Evolutionary conservation across 495 filamentous ascomycete species (phyloP).

Genomic region (Penicillium canariense): DNA sequence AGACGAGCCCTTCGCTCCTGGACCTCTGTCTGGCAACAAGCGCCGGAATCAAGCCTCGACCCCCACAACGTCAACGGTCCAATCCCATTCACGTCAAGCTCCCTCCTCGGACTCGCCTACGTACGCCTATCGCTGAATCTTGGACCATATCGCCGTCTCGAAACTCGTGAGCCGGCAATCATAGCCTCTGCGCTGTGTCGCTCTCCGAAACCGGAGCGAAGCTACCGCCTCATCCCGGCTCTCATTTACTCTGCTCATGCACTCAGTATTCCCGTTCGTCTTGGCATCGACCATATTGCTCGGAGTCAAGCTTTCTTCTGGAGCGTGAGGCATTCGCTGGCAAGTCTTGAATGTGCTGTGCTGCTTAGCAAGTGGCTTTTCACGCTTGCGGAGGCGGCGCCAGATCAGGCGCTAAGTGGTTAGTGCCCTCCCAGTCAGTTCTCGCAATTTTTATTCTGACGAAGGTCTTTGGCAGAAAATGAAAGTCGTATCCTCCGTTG

Average conservation of each 20-base stretch:
- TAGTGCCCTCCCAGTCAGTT: background rate
- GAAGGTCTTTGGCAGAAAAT: slow-evolving; percentile 24
- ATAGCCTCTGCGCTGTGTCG: slow-evolving; percentile 35
- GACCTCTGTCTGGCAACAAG: slow-evolving; percentile 44
- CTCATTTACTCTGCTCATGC: slow-evolving; percentile 41
- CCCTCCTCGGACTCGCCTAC: slow-evolving; percentile 41
- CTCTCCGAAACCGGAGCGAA: slow-evolving; percentile 35
- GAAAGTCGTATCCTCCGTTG: slow-evolving; percentile 40
- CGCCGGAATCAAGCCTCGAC: slow-evolving; percentile 42
- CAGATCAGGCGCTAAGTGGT: slow-evolving; percentile 35
- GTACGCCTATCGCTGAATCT: slow-evolving; percentile 39
- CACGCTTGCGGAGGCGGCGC: slow-evolving; percentile 31
- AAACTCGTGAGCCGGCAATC: slow-evolving; percentile 34
- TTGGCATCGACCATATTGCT: slow-evolving; percentile 45
- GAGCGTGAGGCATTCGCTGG: slow-evolving; percentile 49
- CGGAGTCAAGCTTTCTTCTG: slow-evolving; percentile 48
- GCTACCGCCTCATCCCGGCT: slow-evolving; percentile 37
- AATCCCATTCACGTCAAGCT: slow-evolving; percentile 41
- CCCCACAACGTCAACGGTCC: slow-evolving; percentile 42
- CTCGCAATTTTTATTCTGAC: background rate
- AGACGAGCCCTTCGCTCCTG: slow-evolving; percentile 40
- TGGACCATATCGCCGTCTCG: slow-evolving; percentile 37
- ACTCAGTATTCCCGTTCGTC: slow-evolving; percentile 39
- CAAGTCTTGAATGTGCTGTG: slow-evolving; percentile 48
- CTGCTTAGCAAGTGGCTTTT: slow-evolving; percentile 51